A percentile compares a stretch with the other conserved stretches of the same genome.
Conservation (phyloP, 176 grass and related monocot species). For the Zoysia pacifica region DNA sequence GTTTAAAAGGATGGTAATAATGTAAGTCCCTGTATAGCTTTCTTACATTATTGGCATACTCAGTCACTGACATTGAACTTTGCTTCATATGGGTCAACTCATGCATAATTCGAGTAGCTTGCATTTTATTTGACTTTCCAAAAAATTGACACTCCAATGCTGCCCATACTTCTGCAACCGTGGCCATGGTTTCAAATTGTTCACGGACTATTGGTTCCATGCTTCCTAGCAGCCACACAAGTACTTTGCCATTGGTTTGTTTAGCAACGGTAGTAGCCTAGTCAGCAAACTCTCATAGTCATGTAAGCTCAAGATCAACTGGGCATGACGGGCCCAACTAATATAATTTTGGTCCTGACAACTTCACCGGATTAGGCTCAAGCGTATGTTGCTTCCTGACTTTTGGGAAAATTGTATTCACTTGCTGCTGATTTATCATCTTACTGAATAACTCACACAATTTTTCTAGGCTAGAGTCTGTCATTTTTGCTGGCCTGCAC, state of each 20-base stretch:
- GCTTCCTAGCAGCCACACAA: neutral
- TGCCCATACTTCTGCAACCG: neutral
- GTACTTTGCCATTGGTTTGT: neutral
- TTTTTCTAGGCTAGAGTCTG: neutral
- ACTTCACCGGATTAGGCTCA: neutral
- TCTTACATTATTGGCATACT: neutral
- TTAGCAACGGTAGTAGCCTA: neutral
- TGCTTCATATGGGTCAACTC: neutral
- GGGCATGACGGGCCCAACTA: neutral
- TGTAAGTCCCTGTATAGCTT: neutral
- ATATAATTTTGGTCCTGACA: neutral
- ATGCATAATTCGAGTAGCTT: slow-evolving; percentile 3
- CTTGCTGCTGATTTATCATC: neutral
- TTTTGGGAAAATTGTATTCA: neutral
- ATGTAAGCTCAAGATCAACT: neutral
- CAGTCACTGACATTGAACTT: neutral
- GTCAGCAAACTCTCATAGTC: neutral
- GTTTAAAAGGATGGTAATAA: neutral
- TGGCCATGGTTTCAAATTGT: neutral
- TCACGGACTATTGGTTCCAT: neutral
- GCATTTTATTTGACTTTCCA: slow-evolving; percentile 2
- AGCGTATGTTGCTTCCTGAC: neutral
- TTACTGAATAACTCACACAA: neutral
- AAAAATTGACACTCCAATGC: neutral
- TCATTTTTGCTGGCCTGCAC: too few relatives aligned